Base-by-base conservation (phyloP, 352 stramenopile species). In the Phytophthora rubi region DNA sequence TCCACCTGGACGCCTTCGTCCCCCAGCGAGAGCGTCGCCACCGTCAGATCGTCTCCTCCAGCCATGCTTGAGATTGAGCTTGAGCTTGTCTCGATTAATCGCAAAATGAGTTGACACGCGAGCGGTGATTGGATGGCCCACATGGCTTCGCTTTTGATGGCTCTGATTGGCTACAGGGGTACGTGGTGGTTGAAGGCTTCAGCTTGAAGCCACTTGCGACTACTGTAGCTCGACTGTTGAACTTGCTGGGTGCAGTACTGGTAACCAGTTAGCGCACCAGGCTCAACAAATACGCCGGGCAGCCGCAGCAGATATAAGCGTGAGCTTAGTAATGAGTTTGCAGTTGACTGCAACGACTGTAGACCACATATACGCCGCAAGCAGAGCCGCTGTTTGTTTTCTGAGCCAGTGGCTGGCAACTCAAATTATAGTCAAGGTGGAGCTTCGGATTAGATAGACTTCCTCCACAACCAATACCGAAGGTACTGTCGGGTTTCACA, bases 11-110 rank as follows among this genome's bases (percentile, higher is more conserved):
- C 58, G 44, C 70, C 68, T n/a, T 77, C 67, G 15, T 71, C 79
- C 7, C 57, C 69, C 10, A 90, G 75, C 71, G 73, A 65, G 33
- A 90, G 72, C 71, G 79, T 75, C 65, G 71, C 73, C 58, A 83
- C 66, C 53, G 79, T 77, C 45, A 88, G 62, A 21, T 85, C 74
- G 52, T 85, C 67, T 67, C 62, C 68, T 58, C 67, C 81, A 35
- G 76, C 70, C 71, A 76, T 79, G 49, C 15, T 49, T 13, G 13
- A 16, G 12, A 13, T 45, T 45, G 37, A 44, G 37, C 16, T 44
- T 39, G 33, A 39, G 33, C 33, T 42, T 45, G 37, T 45, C 12
- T 49, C 59, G 54, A 48, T 61, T n/a, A 53, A 67, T 57, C 61
- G 52, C 16, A 53, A 68, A 58, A 23, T 57, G n/a, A 42, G 51